Evolutionary conservation across 495 filamentous ascomycete species (phyloP).

Genomic region (Hypoxylon perforatum): DNA sequence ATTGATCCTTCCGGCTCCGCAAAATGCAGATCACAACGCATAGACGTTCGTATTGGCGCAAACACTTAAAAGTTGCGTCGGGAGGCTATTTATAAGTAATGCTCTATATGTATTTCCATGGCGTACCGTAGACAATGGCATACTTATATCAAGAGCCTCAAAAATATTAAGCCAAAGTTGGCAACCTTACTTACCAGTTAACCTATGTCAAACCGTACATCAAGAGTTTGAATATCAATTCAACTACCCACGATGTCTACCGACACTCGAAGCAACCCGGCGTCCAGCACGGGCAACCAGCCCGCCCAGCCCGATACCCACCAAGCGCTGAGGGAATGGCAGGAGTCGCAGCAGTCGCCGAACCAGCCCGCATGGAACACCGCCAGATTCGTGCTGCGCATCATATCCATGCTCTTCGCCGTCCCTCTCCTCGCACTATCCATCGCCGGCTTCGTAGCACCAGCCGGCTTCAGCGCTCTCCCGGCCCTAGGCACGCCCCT

Average conservation of each 20-base stretch:
- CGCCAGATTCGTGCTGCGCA: slow-evolving; percentile 12
- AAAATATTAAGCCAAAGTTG: not conserved
- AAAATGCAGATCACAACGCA: not conserved
- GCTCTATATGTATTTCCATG: not conserved
- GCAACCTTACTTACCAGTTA: not conserved
- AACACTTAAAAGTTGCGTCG: not conserved
- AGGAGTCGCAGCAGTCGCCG: not conserved
- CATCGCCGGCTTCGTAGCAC: not conserved
- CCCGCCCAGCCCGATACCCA: not conserved
- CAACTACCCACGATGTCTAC: slow-evolving; percentile 13
- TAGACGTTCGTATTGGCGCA: slow-evolving; percentile 11
- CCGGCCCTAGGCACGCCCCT: slow-evolving; percentile 3
- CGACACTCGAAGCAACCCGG: not conserved
- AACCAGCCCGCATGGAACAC: slow-evolving; percentile 11
- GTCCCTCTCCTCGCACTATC: slow-evolving; percentile 10
- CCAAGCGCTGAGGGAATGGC: not conserved
- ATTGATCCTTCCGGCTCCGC: slow-evolving; percentile 3
- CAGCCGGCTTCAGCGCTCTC: slow-evolving; percentile 2
- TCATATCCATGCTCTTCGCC: slow-evolving; percentile 5
- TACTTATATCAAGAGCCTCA: not conserved
- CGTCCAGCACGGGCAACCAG: not conserved
- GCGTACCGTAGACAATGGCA: not conserved
- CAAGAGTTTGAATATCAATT: too few species aligned
- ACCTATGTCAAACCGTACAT: too few species aligned
- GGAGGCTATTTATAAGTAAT: not conserved